Evolutionary conservation across 768 basidiomycete species (phyloP).

Genomic region (Erythrobasidium yunnanense): DNA sequence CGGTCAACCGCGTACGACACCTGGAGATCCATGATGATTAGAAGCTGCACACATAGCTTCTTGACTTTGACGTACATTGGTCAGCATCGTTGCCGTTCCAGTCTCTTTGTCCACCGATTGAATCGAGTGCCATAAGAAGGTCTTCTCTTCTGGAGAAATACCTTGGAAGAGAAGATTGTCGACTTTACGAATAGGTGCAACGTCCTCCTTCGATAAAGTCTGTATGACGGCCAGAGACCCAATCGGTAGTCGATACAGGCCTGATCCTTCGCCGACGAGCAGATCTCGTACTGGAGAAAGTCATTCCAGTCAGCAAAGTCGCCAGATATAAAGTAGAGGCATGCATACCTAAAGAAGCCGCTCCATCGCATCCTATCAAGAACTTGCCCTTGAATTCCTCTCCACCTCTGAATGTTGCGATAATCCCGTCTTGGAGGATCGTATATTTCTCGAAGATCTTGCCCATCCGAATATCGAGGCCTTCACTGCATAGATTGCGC

Average conservation of each 20-base stretch:
- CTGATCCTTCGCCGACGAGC: not conserved
- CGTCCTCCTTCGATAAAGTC: not conserved
- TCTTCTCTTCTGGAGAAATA: conserved; percentile 2
- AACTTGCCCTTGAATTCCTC: not conserved
- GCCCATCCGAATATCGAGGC: conserved; percentile 13
- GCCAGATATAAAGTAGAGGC: no score
- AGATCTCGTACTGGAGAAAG: conserved; percentile 15
- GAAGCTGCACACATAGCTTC: no score
- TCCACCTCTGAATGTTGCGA: conserved; percentile 7
- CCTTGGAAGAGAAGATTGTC: conserved; percentile 13
- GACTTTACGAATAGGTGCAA: conserved; percentile 9
- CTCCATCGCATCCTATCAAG: conserved; percentile 20
- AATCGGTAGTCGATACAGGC: not conserved
- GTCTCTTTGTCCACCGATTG: not conserved
- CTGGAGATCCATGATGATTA: no score
- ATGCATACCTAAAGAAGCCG: conserved; percentile 8
- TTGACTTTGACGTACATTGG: conserved; percentile 4
- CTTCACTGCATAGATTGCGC: conserved; percentile 4
- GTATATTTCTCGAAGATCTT: conserved; percentile 19
- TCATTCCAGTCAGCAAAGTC: no score
- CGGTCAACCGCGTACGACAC: conserved; percentile 8
- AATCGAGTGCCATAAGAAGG: conserved; percentile 17
- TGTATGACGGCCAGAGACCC: conserved; percentile 7
- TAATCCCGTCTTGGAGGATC: not conserved
- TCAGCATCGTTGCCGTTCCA: not conserved